Percentiles rank a stretch among this genome's conserved stretches.
Evolutionary conservation across 495 filamentous ascomycete species (phyloP).

Genomic region (Cercophora newfieldiana): DNA sequence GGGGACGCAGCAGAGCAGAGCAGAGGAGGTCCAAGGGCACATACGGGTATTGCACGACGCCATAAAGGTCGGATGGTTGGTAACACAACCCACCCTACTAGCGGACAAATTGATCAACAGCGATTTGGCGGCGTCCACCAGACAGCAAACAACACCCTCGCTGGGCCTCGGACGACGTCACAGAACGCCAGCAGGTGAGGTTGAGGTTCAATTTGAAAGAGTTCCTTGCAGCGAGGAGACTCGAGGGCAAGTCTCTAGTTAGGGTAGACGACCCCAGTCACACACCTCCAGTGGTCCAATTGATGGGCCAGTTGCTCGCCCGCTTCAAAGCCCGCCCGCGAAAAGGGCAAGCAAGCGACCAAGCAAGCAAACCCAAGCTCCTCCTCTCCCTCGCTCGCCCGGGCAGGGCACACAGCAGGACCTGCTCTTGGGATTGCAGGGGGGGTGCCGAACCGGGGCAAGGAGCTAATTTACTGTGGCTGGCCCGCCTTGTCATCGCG

Average conservation of each 20-base stretch:
- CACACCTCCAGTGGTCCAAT: not conserved
- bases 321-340: not conserved
- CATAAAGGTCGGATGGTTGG: slow-evolving; percentile 26
- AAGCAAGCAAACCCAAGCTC: slow-evolving; percentile 3
- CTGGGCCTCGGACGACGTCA: slow-evolving; percentile 7
- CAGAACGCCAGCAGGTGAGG: not conserved
- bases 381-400: not conserved
- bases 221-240: not conserved
- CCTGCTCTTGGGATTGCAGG: not conserved
- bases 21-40: slow-evolving; percentile 8
- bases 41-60: slow-evolving; percentile 26
- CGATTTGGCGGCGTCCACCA: not conserved
- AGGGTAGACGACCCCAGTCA: not conserved
- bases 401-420: slow-evolving; percentile 3
- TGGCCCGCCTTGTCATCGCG: slow-evolving; percentile 19
- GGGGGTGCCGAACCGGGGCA: slow-evolving; percentile 9
- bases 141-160: slow-evolving; percentile 4
- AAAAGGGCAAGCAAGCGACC: not conserved
- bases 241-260: not conserved
- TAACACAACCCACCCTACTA: slow-evolving; percentile 18
- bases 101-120: slow-evolving; percentile 19
- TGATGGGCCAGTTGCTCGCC: not conserved
- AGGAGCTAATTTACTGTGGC: slow-evolving; percentile 29
- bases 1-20: not conserved
- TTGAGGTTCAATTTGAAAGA: not conserved